These are phyloP conservation scores for Taiwanofungus camphoratus DNA, from an alignment of 1,284 basidiomycete genomes.

Conservation along the genomic window DNA sequence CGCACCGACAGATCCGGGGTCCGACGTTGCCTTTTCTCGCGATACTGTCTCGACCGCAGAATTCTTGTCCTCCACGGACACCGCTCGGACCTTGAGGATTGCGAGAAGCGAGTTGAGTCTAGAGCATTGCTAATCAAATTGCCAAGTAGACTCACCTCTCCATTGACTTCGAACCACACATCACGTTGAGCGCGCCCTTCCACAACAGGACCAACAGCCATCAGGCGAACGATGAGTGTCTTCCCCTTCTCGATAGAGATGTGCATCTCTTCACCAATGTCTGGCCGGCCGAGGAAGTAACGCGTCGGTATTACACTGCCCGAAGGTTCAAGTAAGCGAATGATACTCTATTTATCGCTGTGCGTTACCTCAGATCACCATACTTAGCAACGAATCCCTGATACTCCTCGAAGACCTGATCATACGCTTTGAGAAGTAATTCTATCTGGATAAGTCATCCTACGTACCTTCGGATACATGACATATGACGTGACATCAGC, in stretches of 20 bases:
- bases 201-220: conserved; percentile 93
- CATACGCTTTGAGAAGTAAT: conserved; percentile 6
- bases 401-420: conserved; percentile 94
- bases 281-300: conserved; percentile 93
- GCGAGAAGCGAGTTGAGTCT: too few species aligned
- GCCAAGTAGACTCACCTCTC: conserved; percentile 64
- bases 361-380: conserved; percentile 89
- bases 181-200: conserved; percentile 90
- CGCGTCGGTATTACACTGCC: conserved; percentile 88
- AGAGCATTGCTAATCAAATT: too few species aligned
- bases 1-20: conserved; percentile 94
- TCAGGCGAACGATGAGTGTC: conserved; percentile 92
- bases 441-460: conserved; percentile 1
- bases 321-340: conserved; percentile 1
- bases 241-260: conserved; percentile 97
- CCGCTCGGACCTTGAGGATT: conserved; percentile 76
- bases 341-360: too few species aligned
- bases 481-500: conserved; percentile 92
- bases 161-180: conserved; percentile 98
- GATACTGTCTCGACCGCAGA: conserved; percentile 93
- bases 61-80: conserved; percentile 91
- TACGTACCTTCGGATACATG: conserved; percentile 86
- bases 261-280: conserved; percentile 92
- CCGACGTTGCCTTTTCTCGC: conserved; percentile 88
- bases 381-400: conserved; percentile 93